Conservation (phyloP, 1,139 yeast species). For the Scheffersomyces parashehatae region DNA sequence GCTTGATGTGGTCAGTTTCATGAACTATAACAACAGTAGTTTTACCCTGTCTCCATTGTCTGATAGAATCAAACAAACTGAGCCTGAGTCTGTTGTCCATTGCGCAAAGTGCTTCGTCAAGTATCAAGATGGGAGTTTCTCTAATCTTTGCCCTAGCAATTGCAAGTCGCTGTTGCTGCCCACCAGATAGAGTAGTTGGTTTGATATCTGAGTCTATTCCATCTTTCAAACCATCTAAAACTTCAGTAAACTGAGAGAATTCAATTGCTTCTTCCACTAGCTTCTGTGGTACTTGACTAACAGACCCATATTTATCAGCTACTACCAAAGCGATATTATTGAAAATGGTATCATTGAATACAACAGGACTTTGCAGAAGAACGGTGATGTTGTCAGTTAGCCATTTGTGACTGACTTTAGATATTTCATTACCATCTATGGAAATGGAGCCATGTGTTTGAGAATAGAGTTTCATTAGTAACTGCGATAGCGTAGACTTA, state of each 20-base stretch:
- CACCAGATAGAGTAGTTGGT: slow-evolving; percentile 73
- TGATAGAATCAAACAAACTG: slow-evolving; percentile 48
- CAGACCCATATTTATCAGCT: slow-evolving; percentile 19
- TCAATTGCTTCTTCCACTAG: slow-evolving; percentile 47
- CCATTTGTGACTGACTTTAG: slow-evolving; percentile 49
- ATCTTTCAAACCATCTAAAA: slow-evolving; percentile 47
- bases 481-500: slow-evolving; percentile 73
- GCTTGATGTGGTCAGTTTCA: slow-evolving; percentile 57
- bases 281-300: slow-evolving; percentile 23
- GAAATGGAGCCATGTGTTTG: slow-evolving; percentile 49
- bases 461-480: slow-evolving; percentile 61
- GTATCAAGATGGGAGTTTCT: slow-evolving; percentile 69
- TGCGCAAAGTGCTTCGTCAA: slow-evolving; percentile 88
- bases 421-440: slow-evolving; percentile 55
- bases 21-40: slow-evolving; percentile 86
- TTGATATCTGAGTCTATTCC: slow-evolving; percentile 59
- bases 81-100: slow-evolving; percentile 57
- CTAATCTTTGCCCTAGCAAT: slow-evolving; percentile 79
- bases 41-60: slow-evolving; percentile 61
- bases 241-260: slow-evolving; percentile 50
- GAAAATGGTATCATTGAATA: slow-evolving; percentile 63
- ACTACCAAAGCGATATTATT: slow-evolving; percentile 62
- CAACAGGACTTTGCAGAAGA: slow-evolving; percentile 67
- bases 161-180: slow-evolving; percentile 81
- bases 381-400: slow-evolving; percentile 63